phyloP scores from a whole-genome alignment of 2,329 filamentous ascomycete species.

The Microcyclospora tardicrescens region DNA sequence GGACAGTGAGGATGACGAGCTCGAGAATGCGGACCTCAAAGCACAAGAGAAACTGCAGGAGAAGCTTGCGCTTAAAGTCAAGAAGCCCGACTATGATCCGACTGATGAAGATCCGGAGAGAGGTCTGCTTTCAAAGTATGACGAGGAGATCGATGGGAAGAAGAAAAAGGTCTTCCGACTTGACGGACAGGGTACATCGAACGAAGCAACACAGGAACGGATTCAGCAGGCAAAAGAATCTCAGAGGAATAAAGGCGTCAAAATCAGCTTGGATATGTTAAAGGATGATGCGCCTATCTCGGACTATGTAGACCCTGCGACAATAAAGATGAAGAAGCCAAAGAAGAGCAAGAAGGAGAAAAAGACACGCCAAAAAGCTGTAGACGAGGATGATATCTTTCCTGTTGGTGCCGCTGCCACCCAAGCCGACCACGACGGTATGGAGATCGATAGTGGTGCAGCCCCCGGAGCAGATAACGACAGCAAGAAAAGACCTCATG shows the following conservation, averaged over 20 bases:
- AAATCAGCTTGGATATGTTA: slow-evolving; percentile 62
- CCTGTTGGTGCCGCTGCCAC: slow-evolving; percentile 20
- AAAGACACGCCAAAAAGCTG: slow-evolving; percentile 52
- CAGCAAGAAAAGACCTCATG: slow-evolving; percentile 49
- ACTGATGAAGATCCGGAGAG: slow-evolving; percentile 54
- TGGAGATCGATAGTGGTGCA: slow-evolving; percentile 56
- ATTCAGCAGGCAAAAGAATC: slow-evolving; percentile 36
- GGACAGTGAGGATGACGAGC: slow-evolving; percentile 71
- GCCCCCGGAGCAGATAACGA: slow-evolving; percentile 15
- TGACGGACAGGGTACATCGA: slow-evolving; percentile 59
- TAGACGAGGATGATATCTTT: slow-evolving; percentile 46
- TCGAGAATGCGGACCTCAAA: slow-evolving; percentile 62
- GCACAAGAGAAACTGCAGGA: slow-evolving; percentile 63
- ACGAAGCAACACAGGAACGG: slow-evolving; percentile 43
- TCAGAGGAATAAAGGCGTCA: slow-evolving; percentile 48
- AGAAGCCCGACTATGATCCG: slow-evolving; percentile 78
- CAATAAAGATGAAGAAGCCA: slow-evolving; percentile 86
- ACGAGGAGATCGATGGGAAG: slow-evolving; percentile 87
- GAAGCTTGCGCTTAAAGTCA: slow-evolving; percentile 76
- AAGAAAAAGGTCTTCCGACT: slow-evolving; percentile 79
- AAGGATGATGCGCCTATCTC: slow-evolving; percentile 55
- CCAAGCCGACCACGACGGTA: slow-evolving; percentile 37
- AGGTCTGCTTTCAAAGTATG: slow-evolving; percentile 75
- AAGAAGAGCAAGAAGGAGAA: slow-evolving; percentile 67
- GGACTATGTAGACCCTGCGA: slow-evolving; percentile 76